Conservation (phyloP, 1,284 basidiomycete genomes). For the Cryptococcus floricola region DNA sequence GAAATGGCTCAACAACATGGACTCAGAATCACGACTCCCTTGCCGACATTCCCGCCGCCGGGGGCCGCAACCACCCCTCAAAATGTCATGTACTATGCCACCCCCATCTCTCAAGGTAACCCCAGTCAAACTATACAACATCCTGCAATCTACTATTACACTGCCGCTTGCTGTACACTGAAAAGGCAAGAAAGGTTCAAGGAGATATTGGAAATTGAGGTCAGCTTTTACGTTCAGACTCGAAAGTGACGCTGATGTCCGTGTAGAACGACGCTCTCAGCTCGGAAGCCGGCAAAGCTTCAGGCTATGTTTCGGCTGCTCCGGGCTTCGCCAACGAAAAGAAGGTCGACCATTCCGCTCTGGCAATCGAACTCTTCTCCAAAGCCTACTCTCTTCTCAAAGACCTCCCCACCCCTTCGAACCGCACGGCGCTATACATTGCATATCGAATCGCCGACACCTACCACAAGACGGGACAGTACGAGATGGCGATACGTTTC, state of each 20-base stretch:
- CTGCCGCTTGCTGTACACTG: slow-evolving; percentile 77
- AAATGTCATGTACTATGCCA: slow-evolving; percentile 40
- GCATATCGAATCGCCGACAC: slow-evolving; percentile 80
- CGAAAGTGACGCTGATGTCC: slow-evolving; percentile 1
- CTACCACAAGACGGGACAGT: slow-evolving; percentile 59
- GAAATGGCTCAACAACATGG: slow-evolving; percentile 71
- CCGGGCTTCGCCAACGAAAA: slow-evolving; percentile 71
- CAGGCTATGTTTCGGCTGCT: slow-evolving; percentile 35
- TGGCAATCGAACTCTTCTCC: slow-evolving; percentile 84
- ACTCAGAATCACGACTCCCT: slow-evolving; percentile 58
- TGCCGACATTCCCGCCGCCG: slow-evolving; percentile 34
- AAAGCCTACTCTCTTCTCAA: slow-evolving; percentile 88
- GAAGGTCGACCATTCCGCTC: slow-evolving; percentile 77
- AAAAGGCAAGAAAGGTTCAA: slow-evolving; percentile 65
- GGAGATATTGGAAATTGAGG: slow-evolving; percentile 59
- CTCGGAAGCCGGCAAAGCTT: slow-evolving; percentile 26
- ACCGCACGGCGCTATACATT: slow-evolving; percentile 74
- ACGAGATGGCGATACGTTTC: slow-evolving; percentile 81
- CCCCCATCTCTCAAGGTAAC: slow-evolving; percentile 38
- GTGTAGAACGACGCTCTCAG: slow-evolving; percentile 19
- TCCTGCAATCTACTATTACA: slow-evolving; percentile 85
- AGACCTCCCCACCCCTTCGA: slow-evolving; percentile 54
- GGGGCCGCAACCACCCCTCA: slow-evolving; percentile 16
- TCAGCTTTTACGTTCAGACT: slow-evolving; percentile 31
- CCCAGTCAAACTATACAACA: slow-evolving; percentile 65